A percentile compares a stretch with the other conserved stretches of the same genome.
Evolutionary conservation across 345 rosid species (phyloP).

Genomic region (Murraya paniculata): DNA sequence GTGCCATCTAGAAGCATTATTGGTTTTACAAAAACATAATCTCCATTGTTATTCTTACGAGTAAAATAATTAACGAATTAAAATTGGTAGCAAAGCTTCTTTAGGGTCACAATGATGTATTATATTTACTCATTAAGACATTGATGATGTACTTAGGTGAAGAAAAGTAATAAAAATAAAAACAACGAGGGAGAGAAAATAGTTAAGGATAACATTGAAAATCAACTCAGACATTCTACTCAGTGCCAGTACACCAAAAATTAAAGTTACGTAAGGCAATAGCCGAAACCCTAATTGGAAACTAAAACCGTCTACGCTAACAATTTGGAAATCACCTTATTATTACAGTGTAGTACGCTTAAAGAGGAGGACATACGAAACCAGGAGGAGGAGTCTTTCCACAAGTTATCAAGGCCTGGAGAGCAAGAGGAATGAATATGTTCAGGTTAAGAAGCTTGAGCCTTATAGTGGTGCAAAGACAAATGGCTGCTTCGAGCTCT

Average conservation of each 20-base stretch:
- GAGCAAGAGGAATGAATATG: constrained; percentile 69
- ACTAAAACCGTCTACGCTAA: background rate
- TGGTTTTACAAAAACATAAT: too few species aligned
- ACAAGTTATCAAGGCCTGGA: constrained; percentile 67
- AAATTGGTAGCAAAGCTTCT: too few species aligned
- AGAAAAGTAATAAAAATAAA: too few species aligned
- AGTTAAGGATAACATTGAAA: background rate
- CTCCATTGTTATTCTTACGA: too few species aligned
- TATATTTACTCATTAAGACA: too few species aligned
- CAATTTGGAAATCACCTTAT: background rate
- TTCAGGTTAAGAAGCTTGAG: constrained; percentile 66
- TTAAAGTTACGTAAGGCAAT: background rate
- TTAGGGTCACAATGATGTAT: too few species aligned
- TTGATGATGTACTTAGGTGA: too few species aligned
- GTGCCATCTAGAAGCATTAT: too few species aligned
- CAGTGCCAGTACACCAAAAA: background rate
- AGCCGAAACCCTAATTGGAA: background rate
- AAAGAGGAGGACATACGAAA: constrained; percentile 59
- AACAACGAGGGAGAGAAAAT: background rate
- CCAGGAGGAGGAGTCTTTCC: constrained; percentile 78
- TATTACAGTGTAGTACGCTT: constrained; percentile 4
- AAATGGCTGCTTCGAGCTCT: constrained; percentile 71
- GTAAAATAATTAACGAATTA: too few species aligned
- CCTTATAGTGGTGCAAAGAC: constrained; percentile 75
- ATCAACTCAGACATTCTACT: background rate